Base-by-base conservation (phyloP, 1,139 yeast species). In the Barnettozyma hawaiiensis region DNA sequence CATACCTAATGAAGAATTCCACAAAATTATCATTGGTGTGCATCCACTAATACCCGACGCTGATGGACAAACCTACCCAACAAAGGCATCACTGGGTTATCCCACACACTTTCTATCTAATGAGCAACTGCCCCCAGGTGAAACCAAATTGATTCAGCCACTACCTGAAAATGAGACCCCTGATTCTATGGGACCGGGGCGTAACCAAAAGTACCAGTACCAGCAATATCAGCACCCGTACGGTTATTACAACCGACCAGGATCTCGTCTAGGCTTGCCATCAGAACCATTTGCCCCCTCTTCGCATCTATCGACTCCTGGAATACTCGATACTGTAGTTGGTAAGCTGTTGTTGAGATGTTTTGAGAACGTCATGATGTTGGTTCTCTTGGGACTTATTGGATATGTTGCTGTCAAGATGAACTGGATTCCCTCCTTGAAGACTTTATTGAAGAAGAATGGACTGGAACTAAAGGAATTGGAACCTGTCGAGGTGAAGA, bases 321-420 rank as follows among this genome's bases (percentile, higher is more conserved):
- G 54, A 5, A 51, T 54, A 36, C 52, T 50, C 27, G 53, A 47
- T 19, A 47, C 57, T 1, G 51, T 46, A 3, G 37, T 63, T 35
- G 65, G 63, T 1, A 55, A 63, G 23, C 70, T 66, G 58, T 61
- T 53, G 47, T 67, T 51, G 58, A 68, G 75, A 43, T 60, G 76
- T 20, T 49, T 74, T 31, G 84, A 78, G 54, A 78, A 77, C 48
- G 61, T 75, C 3, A 58, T 72, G 20, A 70, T 76, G 15, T 61
- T 76, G 28, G 39, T 69, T 15, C 55, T 70, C 42, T 48, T 70
- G 48, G 48, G 63, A 39, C 49, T 65, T 35, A 33, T 64, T 40
- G 44, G 67, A 42, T 52, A 62, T 44, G 48, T 65, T 24, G 55
- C 73, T 43, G 64, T 72, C 50, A 56, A 66, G 37, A 55, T 68